Evolutionary conservation across 2,329 filamentous ascomycete species (phyloP), one percentile per base, ranked within the genome.

Genomic region (Diaporthe vexans): DNA sequence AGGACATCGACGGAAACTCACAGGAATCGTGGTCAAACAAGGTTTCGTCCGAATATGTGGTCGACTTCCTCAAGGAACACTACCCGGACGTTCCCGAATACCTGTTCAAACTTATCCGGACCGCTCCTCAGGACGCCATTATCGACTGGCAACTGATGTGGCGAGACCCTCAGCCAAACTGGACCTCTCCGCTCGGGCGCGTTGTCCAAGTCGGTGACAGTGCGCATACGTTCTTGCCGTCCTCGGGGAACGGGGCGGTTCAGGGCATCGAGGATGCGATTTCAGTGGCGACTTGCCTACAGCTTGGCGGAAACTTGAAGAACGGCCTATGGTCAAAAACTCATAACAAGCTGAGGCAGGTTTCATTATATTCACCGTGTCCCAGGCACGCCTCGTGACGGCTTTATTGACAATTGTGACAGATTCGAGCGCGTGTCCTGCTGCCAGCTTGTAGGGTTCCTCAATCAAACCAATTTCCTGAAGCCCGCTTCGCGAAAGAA

Each of bases 1-100:
- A 89, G 40, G 80, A 82, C 71, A 80, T 85, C 69, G 86, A 85
- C 58, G 83, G 81, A 7, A 85, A 87, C 74, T 85, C 87, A 52
- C 82, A 86, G 67, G 85, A 88, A 76, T 85, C 85, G 29, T 87
- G 85, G 85, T 83, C 83, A 67, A 85, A 86, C 63, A 84, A 84
- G 0, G 83, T 83, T 17, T 84, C 84, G 65, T 81, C 85, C 2
- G 81, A 84, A 61, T 85, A 87, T 74, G 85, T 85, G 2, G 80
- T 86, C 37, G 81, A 81, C 19, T 82, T 86, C n/a, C 80, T 86
- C 0, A 77, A 79, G 0, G 84, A 82, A 10, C 86, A 83, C 83
- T 81, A 84, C 76, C 79, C 85, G 33, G 76, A 85, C 24, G 84
- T 85, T 1, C 82, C 81, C 54, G 84, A 85, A 48, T 82, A 86